phyloP scores from a whole-genome alignment of 306 rosid genomes.

The Prinsepia uniflora region DNA sequence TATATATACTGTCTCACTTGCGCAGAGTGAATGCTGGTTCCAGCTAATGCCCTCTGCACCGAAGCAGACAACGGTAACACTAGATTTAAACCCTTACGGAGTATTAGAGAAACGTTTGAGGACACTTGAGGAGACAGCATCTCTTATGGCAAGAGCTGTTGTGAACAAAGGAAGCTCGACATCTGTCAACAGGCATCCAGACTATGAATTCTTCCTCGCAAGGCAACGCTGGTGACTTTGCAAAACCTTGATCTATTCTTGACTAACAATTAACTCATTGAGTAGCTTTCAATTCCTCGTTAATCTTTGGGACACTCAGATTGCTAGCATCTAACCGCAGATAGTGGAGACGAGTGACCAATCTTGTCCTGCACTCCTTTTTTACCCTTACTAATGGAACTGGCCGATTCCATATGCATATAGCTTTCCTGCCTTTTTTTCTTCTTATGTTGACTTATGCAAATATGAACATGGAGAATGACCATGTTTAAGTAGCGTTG shows the following conservation, averaged over 20 bases:
- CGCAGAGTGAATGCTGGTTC: slow-evolving; percentile 87
- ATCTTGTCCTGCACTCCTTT: not conserved
- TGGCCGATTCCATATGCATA: too few relatives aligned
- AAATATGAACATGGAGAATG: too few relatives aligned
- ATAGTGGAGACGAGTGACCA: slow-evolving; percentile 17
- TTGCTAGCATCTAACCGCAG: slow-evolving; percentile 11
- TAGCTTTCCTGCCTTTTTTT: not conserved
- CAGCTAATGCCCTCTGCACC: slow-evolving; percentile 34
- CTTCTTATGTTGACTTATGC: not conserved
- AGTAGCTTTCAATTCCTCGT: not conserved
- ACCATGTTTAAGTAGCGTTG: too few relatives aligned
- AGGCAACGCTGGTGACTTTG: slow-evolving; percentile 43
- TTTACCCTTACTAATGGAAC: not conserved
- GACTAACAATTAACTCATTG: slow-evolving; percentile 4
- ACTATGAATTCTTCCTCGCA: slow-evolving; percentile 73
- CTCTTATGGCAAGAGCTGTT: slow-evolving; percentile 69
- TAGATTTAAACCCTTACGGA: slow-evolving; percentile 32
- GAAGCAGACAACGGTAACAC: slow-evolving; percentile 15
- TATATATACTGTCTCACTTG: slow-evolving; percentile 16
- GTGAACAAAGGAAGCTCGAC: slow-evolving; percentile 49
- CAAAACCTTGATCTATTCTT: not conserved
- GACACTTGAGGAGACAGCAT: slow-evolving; percentile 71
- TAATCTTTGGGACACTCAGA: slow-evolving; percentile 2
- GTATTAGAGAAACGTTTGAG: slow-evolving; percentile 52
- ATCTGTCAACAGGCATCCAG: slow-evolving; percentile 60